A percentile compares a stretch with the other conserved stretches of the same genome.
Conservation (phyloP, 768 basidiomycete genomes). For the Russula sp. region DNA sequence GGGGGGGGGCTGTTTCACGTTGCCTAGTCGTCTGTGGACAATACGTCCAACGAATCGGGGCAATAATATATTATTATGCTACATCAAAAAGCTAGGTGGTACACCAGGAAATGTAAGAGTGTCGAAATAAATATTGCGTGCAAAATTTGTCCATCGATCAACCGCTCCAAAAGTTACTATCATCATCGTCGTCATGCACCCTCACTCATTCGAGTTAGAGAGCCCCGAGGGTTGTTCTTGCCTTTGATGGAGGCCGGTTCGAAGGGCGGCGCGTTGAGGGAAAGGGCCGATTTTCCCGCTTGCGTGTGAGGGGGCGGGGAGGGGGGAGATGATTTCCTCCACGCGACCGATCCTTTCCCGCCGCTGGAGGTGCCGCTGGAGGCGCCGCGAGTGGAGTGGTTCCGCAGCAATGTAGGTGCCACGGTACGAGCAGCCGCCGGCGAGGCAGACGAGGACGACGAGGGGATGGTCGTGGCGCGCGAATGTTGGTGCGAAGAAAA, state of each 20-base stretch:
- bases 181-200: no score
- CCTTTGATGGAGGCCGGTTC: conserved; percentile 38
- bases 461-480: neutral
- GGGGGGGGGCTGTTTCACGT: no score
- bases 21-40: no score
- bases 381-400: neutral
- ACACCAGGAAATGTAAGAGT: neutral
- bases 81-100: neutral
- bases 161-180: no score
- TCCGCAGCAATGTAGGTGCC: conserved; percentile 3
- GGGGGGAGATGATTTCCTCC: conserved; percentile 21
- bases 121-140: conserved; percentile 11
- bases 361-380: conserved; percentile 23
- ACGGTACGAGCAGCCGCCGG: neutral
- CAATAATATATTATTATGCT: no score
- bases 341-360: conserved; percentile 22
- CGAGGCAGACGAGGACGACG: neutral
- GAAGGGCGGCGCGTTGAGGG: conserved; percentile 49
- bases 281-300: conserved; percentile 36
- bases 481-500: conserved; percentile 6
- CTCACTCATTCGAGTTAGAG: no score
- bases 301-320: conserved; percentile 13
- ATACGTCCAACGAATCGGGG: no score
- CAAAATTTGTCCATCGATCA: neutral
- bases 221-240: neutral